Base-by-base conservation (phyloP, 129 eudicot species). In the Centrapalus pauciflorus region DNA sequence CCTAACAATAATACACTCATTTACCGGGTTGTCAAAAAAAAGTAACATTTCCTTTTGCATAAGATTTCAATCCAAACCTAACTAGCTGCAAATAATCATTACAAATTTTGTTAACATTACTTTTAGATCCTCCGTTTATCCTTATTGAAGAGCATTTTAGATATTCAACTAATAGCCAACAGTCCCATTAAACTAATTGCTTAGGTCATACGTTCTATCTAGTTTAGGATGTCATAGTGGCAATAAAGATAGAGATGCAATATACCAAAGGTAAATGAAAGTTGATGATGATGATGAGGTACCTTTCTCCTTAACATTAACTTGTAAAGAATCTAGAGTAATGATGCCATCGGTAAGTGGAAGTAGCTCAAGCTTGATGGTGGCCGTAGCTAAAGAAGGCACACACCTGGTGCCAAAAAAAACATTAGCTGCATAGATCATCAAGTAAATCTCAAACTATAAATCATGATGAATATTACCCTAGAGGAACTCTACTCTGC, bases 311-410 rank as follows among this genome's bases (percentile, higher is more conserved):
- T 71, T 77, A 43, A 86, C 84, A 41, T 67, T 69, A 49, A 93
- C 79, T 73, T 85, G 95, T 64, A 93, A 83, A 59, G 98, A 89
- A 76, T 93, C 98, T 57, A 88, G 84, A 8, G 96, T 89, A 72
- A 93, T 88, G 35, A 93, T 86, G 68, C 98, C 98, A 67, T 93
- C 98, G 3, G 91, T 93, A 76, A 88, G 75, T 21, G 98, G 98
- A 51, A 93, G 91, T 20, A 93, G 77, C 85, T 93, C 96, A 74
- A 93, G 98, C 84, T 93, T 93, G 76, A 93, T 83, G 24, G 95
- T 93, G 9, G 95, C 89, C 1, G 90, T 84, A 55, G 96, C 88
- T 57, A 79, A 87, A 61, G 95, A 54, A 52, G 96, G 98, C 54
- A 93, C 92, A 65, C 95, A 85, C 69, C 98, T 92, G 76, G 54